Base-by-base conservation (phyloP, 2,329 filamentous ascomycete species). In the Botrytis fragariae region DNA sequence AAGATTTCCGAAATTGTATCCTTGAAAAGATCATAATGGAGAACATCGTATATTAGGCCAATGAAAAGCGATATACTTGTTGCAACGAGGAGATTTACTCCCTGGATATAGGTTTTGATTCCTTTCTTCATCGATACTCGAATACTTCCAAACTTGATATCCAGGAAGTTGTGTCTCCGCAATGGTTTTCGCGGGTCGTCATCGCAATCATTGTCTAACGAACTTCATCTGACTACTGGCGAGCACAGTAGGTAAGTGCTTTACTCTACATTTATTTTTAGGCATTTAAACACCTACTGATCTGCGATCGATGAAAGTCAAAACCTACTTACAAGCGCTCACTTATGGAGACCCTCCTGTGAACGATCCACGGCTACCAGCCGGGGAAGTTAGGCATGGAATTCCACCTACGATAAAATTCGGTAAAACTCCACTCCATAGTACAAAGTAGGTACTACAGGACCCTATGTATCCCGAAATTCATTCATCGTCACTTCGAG, bases 11-110 rank as follows among this genome's bases (percentile, higher is more conserved):
- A 18, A 57, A 16, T 39, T 39, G 9, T 1, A 68, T 54, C 64
- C 64, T 20, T 67, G 63, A 37, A 54, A 57, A 32, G 18, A 59
- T 65, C 44, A 37, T 39, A 35, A 20, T 42, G 16, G 25, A 16
- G 32, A 25, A 42, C 10, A 57, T 69, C 65, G 65, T 69, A 69
- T 69, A 59, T 69, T 20, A 18, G n/a, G 16, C 65, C 65, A 69
- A 69, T 69, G 10, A 44, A 32, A 32, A 25, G 37, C 9, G 3
- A 42, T 22, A 12, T 3, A 22, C 12, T 8, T 68, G 3, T 42
- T 0, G 35, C 5, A 10, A 42, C 29, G 65, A 57, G 65, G 48
- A 42, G 18, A 57, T 42, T 48, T 57, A 54, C 45, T 69, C 29
- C 18, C 32, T 54, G 48, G 35, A 12, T 20, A 39, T 42, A 22